phyloP scores from a whole-genome alignment of 345 rosid genomes.

The Populus deltoides region DNA sequence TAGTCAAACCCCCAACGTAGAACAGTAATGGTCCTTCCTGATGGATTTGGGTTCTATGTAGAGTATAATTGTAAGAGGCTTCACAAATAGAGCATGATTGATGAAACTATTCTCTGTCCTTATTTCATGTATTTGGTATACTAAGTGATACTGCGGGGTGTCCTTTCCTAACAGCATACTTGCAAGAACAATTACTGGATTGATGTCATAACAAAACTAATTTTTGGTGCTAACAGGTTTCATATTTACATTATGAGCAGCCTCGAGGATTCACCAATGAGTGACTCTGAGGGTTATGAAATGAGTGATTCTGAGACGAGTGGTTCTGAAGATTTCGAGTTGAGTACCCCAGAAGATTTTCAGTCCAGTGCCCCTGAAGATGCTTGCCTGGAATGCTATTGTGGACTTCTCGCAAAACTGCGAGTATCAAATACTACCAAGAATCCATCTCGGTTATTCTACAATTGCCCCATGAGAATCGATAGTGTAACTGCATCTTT shows the following conservation, averaged over 20 bases:
- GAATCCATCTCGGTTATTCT: slow-evolving; percentile 19
- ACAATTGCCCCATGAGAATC: slow-evolving; percentile 7
- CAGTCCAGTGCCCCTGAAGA: background rate
- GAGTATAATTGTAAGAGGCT: too few species aligned
- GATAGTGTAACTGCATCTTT: background rate
- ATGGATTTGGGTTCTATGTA: too few species aligned
- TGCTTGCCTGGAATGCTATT: background rate
- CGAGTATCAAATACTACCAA: slow-evolving; percentile 5
- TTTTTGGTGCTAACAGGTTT: slow-evolving; percentile 7
- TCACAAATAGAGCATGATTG: too few species aligned
- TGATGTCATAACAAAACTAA: background rate
- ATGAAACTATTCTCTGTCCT: too few species aligned
- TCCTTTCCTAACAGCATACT: background rate
- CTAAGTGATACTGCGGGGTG: background rate
- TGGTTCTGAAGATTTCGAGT: background rate
- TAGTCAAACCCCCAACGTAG: too few species aligned
- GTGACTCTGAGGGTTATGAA: background rate
- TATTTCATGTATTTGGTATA: too few species aligned
- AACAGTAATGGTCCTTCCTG: too few species aligned
- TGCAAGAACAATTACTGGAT: background rate
- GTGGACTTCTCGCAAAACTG: slow-evolving; percentile 9
- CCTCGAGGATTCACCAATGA: background rate
- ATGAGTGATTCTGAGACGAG: background rate
- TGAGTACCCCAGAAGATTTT: background rate
- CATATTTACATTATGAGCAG: background rate